Evolutionary conservation across 306 rosid genomes (phyloP).

Genomic region (Ammopiptanthus mongolicus): DNA sequence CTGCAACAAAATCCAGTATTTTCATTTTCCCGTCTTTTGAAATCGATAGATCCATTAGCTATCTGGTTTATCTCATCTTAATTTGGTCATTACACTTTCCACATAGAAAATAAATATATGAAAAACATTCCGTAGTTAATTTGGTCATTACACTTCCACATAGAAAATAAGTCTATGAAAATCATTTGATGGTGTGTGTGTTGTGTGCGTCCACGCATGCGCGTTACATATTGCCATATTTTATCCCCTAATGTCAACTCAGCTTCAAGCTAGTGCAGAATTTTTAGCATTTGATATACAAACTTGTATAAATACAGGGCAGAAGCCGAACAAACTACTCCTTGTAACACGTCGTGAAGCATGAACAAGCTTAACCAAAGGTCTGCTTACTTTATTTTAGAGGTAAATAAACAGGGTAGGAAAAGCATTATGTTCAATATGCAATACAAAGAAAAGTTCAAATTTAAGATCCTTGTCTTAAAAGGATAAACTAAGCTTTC

Average conservation of each 20-base stretch:
- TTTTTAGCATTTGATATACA: background rate
- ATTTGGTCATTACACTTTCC: background rate
- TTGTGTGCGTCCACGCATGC: too few relatives aligned
- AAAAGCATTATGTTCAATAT: background rate
- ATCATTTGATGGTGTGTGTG: background rate
- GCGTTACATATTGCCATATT: background rate
- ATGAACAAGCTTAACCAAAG: background rate
- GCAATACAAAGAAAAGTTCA: background rate
- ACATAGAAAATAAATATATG: background rate
- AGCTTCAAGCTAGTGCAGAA: background rate
- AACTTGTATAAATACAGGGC: background rate
- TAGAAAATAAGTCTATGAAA: background rate
- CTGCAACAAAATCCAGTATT: background rate
- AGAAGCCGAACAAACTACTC: background rate
- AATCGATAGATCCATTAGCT: background rate
- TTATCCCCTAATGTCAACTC: background rate
- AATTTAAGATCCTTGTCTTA: background rate
- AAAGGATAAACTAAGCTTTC: background rate
- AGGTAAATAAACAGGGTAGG: background rate
- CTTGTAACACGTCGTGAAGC: background rate
- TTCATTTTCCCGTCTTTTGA: background rate
- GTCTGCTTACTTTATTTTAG: background rate
- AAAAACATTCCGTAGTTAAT: background rate
- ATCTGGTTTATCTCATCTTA: background rate
- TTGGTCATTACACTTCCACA: background rate